Evolutionary conservation across 495 filamentous ascomycete genomes (phyloP).

Genomic region (Platismatia glauca): DNA sequence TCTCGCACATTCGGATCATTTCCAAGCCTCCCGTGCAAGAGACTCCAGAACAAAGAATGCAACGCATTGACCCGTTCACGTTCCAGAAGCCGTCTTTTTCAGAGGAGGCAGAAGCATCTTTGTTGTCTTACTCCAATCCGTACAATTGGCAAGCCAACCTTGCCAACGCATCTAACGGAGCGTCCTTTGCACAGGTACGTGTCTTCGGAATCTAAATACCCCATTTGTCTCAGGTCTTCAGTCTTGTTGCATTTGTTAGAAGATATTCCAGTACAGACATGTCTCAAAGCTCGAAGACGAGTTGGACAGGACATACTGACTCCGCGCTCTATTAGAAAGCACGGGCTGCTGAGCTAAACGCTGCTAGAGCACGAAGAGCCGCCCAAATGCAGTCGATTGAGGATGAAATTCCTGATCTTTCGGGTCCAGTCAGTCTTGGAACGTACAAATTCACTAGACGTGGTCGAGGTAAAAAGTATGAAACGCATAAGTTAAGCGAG

Average conservation of each 20-base stretch:
- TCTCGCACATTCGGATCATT: neutral
- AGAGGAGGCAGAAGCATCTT: neutral
- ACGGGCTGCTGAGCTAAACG: slow-evolving; percentile 6
- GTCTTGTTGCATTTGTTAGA: too few species aligned
- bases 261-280: neutral
- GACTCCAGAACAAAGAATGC: neutral
- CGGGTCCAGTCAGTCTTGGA: neutral
- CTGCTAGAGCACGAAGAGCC: neutral
- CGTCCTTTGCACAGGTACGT: slow-evolving; percentile 2
- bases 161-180: neutral
- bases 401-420: slow-evolving; percentile 1
- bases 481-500: slow-evolving; percentile 7
- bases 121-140: neutral
- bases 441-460: neutral
- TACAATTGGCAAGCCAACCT: slow-evolving; percentile 1
- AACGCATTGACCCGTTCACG: neutral
- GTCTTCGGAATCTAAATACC: neutral
- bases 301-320: neutral
- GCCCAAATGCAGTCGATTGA: neutral
- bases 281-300: neutral
- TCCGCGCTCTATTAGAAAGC: neutral
- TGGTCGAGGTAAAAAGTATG: slow-evolving; percentile 5
- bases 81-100: neutral
- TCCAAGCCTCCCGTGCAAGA: neutral
- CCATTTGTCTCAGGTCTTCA: neutral